A percentile compares a stretch with the other conserved stretches of the same genome.
phyloP scores from a whole-genome alignment of 2,329 filamentous ascomycete genomes.

The Delphinella strobiligena region DNA sequence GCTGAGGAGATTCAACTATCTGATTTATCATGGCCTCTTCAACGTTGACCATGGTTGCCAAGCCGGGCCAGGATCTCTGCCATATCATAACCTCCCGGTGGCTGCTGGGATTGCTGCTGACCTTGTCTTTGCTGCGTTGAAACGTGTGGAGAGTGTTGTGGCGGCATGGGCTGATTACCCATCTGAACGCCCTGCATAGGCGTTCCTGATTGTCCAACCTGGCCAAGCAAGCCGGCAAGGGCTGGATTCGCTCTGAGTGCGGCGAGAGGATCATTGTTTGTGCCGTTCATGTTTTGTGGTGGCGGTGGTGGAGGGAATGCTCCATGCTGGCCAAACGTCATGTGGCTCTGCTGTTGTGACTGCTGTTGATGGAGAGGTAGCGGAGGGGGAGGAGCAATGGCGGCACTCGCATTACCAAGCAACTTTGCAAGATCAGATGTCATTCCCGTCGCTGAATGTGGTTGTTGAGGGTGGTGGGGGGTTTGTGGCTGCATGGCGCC shows the following conservation, averaged over 20 bases:
- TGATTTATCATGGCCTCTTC: too few species aligned
- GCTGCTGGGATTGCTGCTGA: conserved; percentile 11
- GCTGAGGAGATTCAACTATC: too few species aligned
- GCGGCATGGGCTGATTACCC: too few species aligned
- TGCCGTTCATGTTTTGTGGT: conserved; percentile 8
- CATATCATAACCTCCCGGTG: conserved; percentile 35
- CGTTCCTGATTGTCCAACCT: conserved; percentile 5
- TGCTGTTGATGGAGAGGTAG: conserved; percentile 13
- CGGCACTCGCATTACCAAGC: conserved; percentile 16
- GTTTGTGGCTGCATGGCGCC: conserved; percentile 40
- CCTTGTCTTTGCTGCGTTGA: conserved; percentile 18
- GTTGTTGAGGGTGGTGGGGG: conserved; percentile 20
- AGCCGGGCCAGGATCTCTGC: conserved; percentile 66
- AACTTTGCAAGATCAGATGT: conserved; percentile 26
- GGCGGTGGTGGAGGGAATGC: conserved; percentile 17
- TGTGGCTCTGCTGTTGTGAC: conserved; percentile 14
- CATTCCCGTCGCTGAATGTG: conserved; percentile 14
- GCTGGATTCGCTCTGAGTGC: conserved; percentile 17
- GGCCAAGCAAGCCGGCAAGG: conserved; percentile 16
- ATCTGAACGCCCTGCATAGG: conserved; percentile 2
- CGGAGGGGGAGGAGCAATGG: conserved; percentile 7
- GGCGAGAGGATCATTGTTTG: conserved; percentile 20
- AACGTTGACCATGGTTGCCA: conserved; percentile 46
- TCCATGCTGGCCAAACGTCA: too few species aligned
- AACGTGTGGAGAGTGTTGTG: conserved; percentile 17